Conservation (phyloP, 2,329 filamentous ascomycete species). For the Penicillium sp. region DNA sequence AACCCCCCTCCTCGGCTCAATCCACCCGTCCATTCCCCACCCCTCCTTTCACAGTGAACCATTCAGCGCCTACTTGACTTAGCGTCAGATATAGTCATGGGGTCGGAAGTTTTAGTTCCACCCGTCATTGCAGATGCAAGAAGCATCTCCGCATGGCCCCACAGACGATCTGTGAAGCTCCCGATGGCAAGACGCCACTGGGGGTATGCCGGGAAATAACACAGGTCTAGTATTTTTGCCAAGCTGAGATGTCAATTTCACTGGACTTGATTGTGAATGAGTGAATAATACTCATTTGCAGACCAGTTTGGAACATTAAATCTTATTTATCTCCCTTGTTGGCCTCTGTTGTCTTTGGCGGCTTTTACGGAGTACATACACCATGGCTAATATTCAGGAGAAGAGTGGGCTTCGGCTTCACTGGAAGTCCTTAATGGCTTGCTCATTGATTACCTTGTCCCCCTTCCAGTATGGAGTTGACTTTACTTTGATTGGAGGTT, state of each 20-base stretch:
- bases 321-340: neutral
- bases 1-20: neutral
- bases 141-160: slow-evolving; percentile 16
- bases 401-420: slow-evolving; percentile 21
- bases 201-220: neutral
- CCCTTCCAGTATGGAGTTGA: slow-evolving; percentile 37
- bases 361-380: neutral
- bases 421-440: slow-evolving; percentile 29
- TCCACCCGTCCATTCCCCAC: neutral
- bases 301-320: neutral
- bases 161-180: slow-evolving; percentile 6
- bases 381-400: slow-evolving; percentile 8
- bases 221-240: neutral
- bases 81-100: slow-evolving; percentile 2
- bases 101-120: neutral
- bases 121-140: slow-evolving; percentile 1
- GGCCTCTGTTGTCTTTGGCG: neutral
- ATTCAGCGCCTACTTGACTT: neutral
- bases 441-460: slow-evolving; percentile 36
- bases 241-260: neutral
- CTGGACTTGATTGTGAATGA: neutral
- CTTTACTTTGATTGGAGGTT: slow-evolving; percentile 36
- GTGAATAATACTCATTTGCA: neutral
- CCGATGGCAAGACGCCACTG: neutral
- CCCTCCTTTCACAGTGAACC: neutral